Evolutionary conservation across 1,284 basidiomycete species (phyloP).

Genomic region (Moesziomyces antarcticus): DNA sequence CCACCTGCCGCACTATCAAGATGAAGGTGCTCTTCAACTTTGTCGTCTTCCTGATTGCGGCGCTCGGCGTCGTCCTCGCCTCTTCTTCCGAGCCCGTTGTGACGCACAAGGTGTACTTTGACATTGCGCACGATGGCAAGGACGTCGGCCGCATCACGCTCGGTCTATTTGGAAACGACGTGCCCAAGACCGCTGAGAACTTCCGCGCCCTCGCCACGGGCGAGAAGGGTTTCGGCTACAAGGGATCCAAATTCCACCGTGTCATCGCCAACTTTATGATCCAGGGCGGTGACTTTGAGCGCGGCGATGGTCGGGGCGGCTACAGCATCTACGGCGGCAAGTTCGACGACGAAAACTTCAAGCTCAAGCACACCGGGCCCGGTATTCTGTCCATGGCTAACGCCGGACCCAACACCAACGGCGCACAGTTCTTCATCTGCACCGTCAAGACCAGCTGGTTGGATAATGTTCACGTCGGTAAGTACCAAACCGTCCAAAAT

Average conservation of each 20-base stretch:
- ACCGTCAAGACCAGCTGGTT: slow-evolving; percentile 64
- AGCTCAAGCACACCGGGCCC: slow-evolving; percentile 59
- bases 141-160: slow-evolving; percentile 60
- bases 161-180: slow-evolving; percentile 61
- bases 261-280: slow-evolving; percentile 76
- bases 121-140: slow-evolving; percentile 63
- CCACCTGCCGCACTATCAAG: slow-evolving; percentile 23
- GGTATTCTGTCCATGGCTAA: slow-evolving; percentile 61
- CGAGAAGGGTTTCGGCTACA: slow-evolving; percentile 79
- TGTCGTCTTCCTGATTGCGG: slow-evolving; percentile 68
- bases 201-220: slow-evolving; percentile 64
- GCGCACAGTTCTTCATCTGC: slow-evolving; percentile 67
- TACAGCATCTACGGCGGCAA: slow-evolving; percentile 62
- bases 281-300: slow-evolving; percentile 66
- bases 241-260: slow-evolving; percentile 75
- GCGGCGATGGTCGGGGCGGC: slow-evolving; percentile 65
- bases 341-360: slow-evolving; percentile 63
- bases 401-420: slow-evolving; percentile 70
- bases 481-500: slow-evolving; percentile 4
- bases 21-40: slow-evolving; percentile 77
- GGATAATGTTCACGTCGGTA: slow-evolving; percentile 58
- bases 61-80: slow-evolving; percentile 64
- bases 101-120: slow-evolving; percentile 63
- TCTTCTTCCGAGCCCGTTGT: slow-evolving; percentile 35
- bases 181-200: slow-evolving; percentile 64